These are phyloP conservation scores for Yamadazyma diospyri DNA, from an alignment of 1,139 yeast genomes.

Conservation along the genomic window DNA sequence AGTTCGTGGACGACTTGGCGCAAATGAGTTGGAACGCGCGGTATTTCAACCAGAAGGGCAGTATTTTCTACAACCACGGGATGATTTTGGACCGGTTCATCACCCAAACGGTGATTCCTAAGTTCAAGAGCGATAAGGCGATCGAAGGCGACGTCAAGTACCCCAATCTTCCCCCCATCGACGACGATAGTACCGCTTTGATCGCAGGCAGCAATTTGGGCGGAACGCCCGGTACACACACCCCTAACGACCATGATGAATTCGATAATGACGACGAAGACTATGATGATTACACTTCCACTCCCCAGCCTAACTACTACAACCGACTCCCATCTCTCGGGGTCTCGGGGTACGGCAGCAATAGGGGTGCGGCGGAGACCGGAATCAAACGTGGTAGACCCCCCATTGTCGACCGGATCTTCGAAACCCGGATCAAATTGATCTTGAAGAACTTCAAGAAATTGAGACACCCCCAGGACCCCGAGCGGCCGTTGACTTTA, in stretches of 20 bases:
- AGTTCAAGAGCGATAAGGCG: slow-evolving; percentile 39
- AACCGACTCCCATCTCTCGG: slow-evolving; percentile 1
- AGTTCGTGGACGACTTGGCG: slow-evolving; percentile 71
- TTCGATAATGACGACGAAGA: slow-evolving; percentile 38
- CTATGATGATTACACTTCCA: slow-evolving; percentile 14
- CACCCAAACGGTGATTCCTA: slow-evolving; percentile 52
- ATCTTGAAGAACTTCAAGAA: slow-evolving; percentile 79
- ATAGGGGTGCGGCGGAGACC: slow-evolving; percentile 36
- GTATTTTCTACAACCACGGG: slow-evolving; percentile 70
- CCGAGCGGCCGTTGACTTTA: slow-evolving; percentile 46
- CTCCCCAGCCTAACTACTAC: slow-evolving; percentile 5
- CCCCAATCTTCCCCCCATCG: slow-evolving; percentile 77
- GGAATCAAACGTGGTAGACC: slow-evolving; percentile 90
- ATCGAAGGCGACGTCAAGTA: slow-evolving; percentile 45
- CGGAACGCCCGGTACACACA: neutral
- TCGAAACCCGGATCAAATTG: slow-evolving; percentile 86
- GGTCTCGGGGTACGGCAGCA: slow-evolving; percentile 3
- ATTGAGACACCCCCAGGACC: slow-evolving; percentile 52
- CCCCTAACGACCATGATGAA: slow-evolving; percentile 26
- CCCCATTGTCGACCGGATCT: slow-evolving; percentile 92
- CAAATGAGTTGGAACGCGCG: slow-evolving; percentile 91
- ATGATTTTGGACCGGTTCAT: slow-evolving; percentile 62
- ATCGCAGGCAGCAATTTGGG: slow-evolving; percentile 6
- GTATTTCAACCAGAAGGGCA: slow-evolving; percentile 69
- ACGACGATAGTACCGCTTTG: slow-evolving; percentile 29